Percentiles rank a stretch among this genome's conserved stretches.
These are phyloP conservation scores for Bauhinia variegata DNA, from an alignment of 306 rosid species.

Conservation along the genomic window DNA sequence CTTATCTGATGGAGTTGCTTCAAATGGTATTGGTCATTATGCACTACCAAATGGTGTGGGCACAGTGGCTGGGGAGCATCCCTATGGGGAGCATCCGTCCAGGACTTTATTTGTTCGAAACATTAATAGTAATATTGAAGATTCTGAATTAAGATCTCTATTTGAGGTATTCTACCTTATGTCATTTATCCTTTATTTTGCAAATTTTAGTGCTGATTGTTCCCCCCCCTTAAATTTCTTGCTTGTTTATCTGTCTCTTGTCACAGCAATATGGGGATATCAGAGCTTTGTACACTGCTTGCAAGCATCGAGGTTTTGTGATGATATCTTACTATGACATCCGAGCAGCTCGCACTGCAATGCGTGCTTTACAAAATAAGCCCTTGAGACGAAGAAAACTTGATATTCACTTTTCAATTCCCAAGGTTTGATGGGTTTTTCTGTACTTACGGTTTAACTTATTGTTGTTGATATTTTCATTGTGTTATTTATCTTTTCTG, in stretches of 20 bases:
- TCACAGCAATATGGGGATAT: conserved; percentile 92
- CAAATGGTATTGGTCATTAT: conserved; percentile 62
- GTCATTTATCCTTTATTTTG: conserved; percentile 18
- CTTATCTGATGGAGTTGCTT: conserved; percentile 57
- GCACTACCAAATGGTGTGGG: conserved; percentile 76
- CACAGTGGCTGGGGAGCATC: conserved; percentile 94
- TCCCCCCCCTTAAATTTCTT: conserved; percentile 16
- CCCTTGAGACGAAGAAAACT: conserved; percentile 92
- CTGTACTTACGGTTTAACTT: conserved; percentile 7
- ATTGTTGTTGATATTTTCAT: conserved; percentile 9
- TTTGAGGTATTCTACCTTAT: conserved; percentile 54
- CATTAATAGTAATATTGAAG: conserved; percentile 89
- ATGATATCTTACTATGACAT: conserved; percentile 96
- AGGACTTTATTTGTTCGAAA: conserved; percentile 91
- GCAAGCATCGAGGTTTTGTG: conserved; percentile 97
- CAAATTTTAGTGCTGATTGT: conserved; percentile 25
- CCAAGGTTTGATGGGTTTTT: conserved; percentile 66
- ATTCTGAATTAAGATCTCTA: conserved; percentile 63
- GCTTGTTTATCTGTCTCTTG: conserved; percentile 19
- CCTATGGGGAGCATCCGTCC: conserved; percentile 96
- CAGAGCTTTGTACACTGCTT: conserved; percentile 89
- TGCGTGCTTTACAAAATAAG: conserved; percentile 89
- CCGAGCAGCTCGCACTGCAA: conserved; percentile 92
- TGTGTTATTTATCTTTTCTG: conserved; percentile 31
- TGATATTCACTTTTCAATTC: conserved; percentile 96